Percentiles rank a stretch among this genome's conserved stretches.
These are phyloP conservation scores for Coemansia sp. DNA, from an alignment of 192 early-diverging fungal species.

Conservation along the genomic window DNA sequence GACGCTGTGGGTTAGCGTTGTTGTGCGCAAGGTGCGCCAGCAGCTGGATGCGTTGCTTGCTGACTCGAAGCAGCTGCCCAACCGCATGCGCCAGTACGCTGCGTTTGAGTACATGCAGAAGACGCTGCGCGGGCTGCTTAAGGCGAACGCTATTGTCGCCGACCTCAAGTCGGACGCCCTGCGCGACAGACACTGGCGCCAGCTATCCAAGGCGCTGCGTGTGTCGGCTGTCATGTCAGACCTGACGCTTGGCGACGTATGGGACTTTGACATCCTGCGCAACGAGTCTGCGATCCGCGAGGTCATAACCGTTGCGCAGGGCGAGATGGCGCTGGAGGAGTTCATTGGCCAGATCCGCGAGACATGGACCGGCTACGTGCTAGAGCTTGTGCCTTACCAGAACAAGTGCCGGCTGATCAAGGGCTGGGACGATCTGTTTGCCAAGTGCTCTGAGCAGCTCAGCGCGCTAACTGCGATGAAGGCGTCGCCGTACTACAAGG, in stretches of 20 bases:
- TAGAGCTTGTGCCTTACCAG: conserved; percentile 97
- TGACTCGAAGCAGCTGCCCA: conserved; percentile 91
- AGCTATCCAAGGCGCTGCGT: conserved; percentile 83
- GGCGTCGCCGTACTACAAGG: conserved; percentile 95
- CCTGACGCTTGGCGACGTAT: conserved; percentile 92
- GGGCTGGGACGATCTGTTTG: conserved; percentile 99
- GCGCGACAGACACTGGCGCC: conserved; percentile 96
- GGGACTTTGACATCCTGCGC: conserved; percentile 90
- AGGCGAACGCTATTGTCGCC: conserved; percentile 76
- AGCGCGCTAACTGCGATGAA: conserved; percentile 97
- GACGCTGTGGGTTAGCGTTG: conserved; percentile 80
- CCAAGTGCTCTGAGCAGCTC: conserved; percentile 93
- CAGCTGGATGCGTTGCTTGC: conserved; percentile 80
- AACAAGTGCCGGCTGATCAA: conserved; percentile 95
- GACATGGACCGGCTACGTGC: conserved; percentile 87
- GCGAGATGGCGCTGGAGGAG: conserved; percentile 99
- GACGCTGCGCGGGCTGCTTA: conserved; percentile 74
- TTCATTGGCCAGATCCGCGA: conserved; percentile 91
- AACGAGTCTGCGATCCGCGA: conserved; percentile 87
- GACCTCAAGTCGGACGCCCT: conserved; percentile 97
- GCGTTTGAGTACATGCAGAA: conserved; percentile 95
- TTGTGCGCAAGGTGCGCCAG: conserved; percentile 88
- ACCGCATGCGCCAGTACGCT: conserved; percentile 95
- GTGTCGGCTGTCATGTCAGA: conserved; percentile 76
- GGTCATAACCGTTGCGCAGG: conserved; percentile 90